phyloP scores from a whole-genome alignment of 352 stramenopile species.

The Phytophthora macrochlamydospora region DNA sequence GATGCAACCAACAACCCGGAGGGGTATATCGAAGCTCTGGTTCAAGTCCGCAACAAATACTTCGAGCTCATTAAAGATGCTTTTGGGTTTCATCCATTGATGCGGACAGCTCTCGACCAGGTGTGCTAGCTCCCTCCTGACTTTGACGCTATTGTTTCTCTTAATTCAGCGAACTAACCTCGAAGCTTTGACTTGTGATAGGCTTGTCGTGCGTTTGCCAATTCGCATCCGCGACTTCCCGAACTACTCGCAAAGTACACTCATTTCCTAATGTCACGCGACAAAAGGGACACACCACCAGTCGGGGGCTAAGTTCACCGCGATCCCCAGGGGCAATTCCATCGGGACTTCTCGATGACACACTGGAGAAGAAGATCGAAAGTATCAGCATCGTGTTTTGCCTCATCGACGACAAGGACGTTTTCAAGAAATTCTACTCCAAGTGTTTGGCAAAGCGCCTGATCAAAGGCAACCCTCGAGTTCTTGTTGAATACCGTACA shows the following conservation, averaged over 20 bases:
- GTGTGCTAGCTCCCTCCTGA: slow-evolving; percentile 27
- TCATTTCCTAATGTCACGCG: slow-evolving; percentile 84
- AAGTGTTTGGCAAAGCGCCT: slow-evolving; percentile 85
- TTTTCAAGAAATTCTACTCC: slow-evolving; percentile 91
- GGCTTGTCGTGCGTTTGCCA: slow-evolving; percentile 86
- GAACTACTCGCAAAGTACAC: slow-evolving; percentile 87
- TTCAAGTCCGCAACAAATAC: slow-evolving; percentile 85
- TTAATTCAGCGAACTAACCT: background rate
- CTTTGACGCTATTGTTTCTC: background rate
- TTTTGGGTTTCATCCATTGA: slow-evolving; percentile 82
- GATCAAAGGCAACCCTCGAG: slow-evolving; percentile 67
- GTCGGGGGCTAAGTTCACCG: slow-evolving; percentile 29
- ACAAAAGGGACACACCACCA: slow-evolving; percentile 42
- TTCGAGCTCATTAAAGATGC: slow-evolving; percentile 86
- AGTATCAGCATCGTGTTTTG: slow-evolving; percentile 87
- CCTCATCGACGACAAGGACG: slow-evolving; percentile 89
- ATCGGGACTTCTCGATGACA: slow-evolving; percentile 46
- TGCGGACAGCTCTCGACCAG: slow-evolving; percentile 84
- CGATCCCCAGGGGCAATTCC: slow-evolving; percentile 8
- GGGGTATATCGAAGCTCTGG: slow-evolving; percentile 84
- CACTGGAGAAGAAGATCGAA: slow-evolving; percentile 80
- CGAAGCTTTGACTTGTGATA: slow-evolving; percentile 17
- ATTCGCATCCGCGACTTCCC: slow-evolving; percentile 78
- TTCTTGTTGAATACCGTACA: background rate
- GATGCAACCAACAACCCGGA: slow-evolving; percentile 83